Conservation (phyloP, 495 filamentous ascomycete species). For the Aspergillus sclerotioniger region DNA sequence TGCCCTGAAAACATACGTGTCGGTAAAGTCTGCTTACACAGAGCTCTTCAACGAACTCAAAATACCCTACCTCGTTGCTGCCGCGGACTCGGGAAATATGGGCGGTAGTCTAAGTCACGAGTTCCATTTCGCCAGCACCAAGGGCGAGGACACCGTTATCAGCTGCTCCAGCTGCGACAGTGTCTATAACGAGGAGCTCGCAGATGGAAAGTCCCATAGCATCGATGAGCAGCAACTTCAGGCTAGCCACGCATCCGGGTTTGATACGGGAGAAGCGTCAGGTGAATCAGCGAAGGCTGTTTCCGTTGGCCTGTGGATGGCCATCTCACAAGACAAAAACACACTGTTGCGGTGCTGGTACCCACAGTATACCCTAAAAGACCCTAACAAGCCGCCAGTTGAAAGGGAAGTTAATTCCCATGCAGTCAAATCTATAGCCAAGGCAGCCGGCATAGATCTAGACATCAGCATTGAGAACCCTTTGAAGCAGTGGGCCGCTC, state of each 20-base stretch:
- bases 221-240: slow-evolving; percentile 6
- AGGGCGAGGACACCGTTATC: slow-evolving; percentile 83
- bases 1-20: slow-evolving; percentile 73
- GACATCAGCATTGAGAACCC: slow-evolving; percentile 69
- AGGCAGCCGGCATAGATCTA: slow-evolving; percentile 59
- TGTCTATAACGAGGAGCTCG: slow-evolving; percentile 83
- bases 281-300: slow-evolving; percentile 30
- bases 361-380: slow-evolving; percentile 43
- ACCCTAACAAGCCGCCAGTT: slow-evolving; percentile 29
- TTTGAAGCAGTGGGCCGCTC: slow-evolving; percentile 52
- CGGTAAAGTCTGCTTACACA: slow-evolving; percentile 68
- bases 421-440: slow-evolving; percentile 61
- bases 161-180: slow-evolving; percentile 72
- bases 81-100: slow-evolving; percentile 93
- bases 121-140: slow-evolving; percentile 77
- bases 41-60: slow-evolving; percentile 78
- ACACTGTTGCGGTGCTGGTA: slow-evolving; percentile 69
- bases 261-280: slow-evolving; percentile 31
- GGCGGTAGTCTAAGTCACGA: slow-evolving; percentile 92
- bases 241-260: slow-evolving; percentile 19
- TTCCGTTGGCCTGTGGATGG: slow-evolving; percentile 57
- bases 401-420: slow-evolving; percentile 65
- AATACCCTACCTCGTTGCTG: slow-evolving; percentile 78
- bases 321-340: slow-evolving; percentile 65
- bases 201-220: slow-evolving; percentile 40